These are phyloP conservation scores for Verruconis gallopava DNA, from an alignment of 2,329 filamentous ascomycete genomes.

Conservation along the genomic window DNA sequence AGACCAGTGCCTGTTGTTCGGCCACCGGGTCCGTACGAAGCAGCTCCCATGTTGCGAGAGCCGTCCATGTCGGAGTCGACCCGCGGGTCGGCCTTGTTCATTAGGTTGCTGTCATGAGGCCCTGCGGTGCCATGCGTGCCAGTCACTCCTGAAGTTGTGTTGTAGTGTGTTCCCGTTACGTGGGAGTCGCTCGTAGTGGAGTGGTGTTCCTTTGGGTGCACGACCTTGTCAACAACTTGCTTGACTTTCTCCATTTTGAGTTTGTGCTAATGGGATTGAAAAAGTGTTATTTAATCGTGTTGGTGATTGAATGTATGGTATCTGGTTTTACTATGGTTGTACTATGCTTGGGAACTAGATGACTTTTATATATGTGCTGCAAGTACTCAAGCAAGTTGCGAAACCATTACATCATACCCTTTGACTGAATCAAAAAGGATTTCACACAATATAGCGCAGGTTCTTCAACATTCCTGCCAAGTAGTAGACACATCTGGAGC, in stretches of 20 bases:
- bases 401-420: neutral
- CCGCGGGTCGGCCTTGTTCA: constrained; percentile 17
- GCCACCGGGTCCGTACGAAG: constrained; percentile 7
- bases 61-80: constrained; percentile 19
- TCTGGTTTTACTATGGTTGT: neutral
- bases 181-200: neutral
- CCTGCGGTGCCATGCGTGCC: constrained; percentile 15
- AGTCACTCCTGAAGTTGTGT: neutral
- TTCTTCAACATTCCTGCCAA: neutral
- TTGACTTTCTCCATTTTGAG: constrained; percentile 10
- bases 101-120: constrained; percentile 18
- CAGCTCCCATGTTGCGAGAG: constrained; percentile 14
- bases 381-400: neutral
- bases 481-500: neutral
- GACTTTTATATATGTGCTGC: neutral
- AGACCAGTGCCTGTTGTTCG: constrained; percentile 10
- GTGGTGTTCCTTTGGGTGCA: constrained; percentile 7
- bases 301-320: neutral
- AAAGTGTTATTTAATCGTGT: constrained; percentile 3
- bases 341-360: neutral
- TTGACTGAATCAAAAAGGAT: neutral
- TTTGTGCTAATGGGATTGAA: neutral
- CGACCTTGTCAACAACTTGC: constrained; percentile 9
- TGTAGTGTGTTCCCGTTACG: constrained; percentile 1
- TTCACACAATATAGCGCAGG: neutral